Evolutionary conservation across 768 basidiomycete species (phyloP), one percentile per base, ranked within the genome.

Genomic region (Russula sp.): DNA sequence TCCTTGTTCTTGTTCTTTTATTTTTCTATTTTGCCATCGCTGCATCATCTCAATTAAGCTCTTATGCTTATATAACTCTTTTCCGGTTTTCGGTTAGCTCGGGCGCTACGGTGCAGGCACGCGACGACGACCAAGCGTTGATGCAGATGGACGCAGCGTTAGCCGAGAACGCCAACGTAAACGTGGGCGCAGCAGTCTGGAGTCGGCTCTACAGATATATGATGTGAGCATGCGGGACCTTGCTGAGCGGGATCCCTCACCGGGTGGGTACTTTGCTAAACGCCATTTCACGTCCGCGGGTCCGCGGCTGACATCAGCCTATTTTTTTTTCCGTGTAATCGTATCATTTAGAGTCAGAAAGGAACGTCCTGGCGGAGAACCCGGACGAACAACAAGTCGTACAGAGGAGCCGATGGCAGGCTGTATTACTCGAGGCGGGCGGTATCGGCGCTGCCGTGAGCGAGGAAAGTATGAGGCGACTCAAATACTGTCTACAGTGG

Each of bases 401-500:
- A 0, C 83, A 82, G 53, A 81, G 91, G n/a, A 88, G 88, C 72
- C 78, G 89, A 47, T 93, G 90, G 92, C 91, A 94, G 68, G 83
- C 88, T 0, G 82, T 94, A 32, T 76, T 95, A 45, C 78, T 88
- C 27, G 93, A 95, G 74, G 93, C 91, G 2, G 91, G 93, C 14
- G 93, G 93, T 0, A 78, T 96, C 39, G 83, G 91, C 61, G 91
- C 90, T 0, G 93, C 94, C 8, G 78, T 95, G 37, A 93, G 91
- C 72, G 92, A 94, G 66, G 94, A 95, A 73, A 93, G 87, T 70
- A 89, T 96, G 88, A 79, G 89, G 59, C 79, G 89, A 57, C 74
- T 96, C 45, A 85, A 86, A 71, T 95, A 94, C 71, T 93, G 90
- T 74, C 72, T 96, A 34, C 84, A 91, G 61, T 95, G 92, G 91